Evolutionary conservation across 352 stramenopile genomes (phyloP).

Genomic region (Phytophthora constricta): DNA sequence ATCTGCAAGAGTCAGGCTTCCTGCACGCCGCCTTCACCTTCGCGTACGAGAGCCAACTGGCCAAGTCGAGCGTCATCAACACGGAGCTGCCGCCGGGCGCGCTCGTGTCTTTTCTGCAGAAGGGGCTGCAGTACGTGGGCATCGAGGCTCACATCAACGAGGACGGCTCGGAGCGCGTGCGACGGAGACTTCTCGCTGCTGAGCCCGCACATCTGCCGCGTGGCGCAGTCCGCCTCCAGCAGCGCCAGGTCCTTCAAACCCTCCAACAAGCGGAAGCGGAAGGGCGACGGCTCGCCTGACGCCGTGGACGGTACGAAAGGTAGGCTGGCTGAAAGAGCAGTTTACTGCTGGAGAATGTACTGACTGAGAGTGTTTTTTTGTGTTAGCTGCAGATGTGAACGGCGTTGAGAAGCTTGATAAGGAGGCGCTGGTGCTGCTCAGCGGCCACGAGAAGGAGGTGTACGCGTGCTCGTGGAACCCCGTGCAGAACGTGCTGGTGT

Average conservation of each 20-base stretch:
- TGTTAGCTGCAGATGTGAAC: conserved; percentile 57
- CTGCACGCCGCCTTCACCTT: conserved; percentile 99
- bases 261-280: conserved; percentile 88
- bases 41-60: conserved; percentile 96
- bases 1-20: conserved; percentile 97
- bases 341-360: not conserved
- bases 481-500: conserved; percentile 94
- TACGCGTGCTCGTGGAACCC: conserved; percentile 99
- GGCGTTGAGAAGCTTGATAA: conserved; percentile 72
- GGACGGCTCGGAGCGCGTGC: conserved; percentile 88
- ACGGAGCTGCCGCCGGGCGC: conserved; percentile 95
- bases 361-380: not conserved
- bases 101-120: conserved; percentile 98
- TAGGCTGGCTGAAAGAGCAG: conserved; percentile 17
- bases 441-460: conserved; percentile 91
- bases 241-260: conserved; percentile 65
- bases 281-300: conserved; percentile 70
- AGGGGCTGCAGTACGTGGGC: conserved; percentile 96
- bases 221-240: conserved; percentile 78
- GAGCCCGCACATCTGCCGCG: conserved; percentile 91
- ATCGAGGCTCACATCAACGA: conserved; percentile 93
- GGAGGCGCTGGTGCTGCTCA: conserved; percentile 68
- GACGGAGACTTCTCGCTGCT: conserved; percentile 92
- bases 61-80: conserved; percentile 93
- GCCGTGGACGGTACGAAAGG: conserved; percentile 72